phyloP scores from a whole-genome alignment of 352 stramenopile species.

The Phytophthora brassicae region DNA sequence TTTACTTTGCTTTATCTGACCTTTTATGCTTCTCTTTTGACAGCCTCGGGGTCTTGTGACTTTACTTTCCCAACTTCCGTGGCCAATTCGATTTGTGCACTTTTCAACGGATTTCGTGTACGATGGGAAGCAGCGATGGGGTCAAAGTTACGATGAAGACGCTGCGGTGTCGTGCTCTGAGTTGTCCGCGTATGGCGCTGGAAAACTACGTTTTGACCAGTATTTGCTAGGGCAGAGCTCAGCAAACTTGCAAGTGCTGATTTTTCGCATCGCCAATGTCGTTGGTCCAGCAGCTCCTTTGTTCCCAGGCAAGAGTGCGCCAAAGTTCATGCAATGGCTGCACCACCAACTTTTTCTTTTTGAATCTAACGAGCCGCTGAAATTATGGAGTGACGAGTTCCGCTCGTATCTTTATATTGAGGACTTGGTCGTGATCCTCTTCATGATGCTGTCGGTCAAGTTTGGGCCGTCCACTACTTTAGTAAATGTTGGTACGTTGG shows the following conservation, averaged over 20 bases:
- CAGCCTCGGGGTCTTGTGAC: conserved; percentile 41
- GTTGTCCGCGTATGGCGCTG: conserved; percentile 46
- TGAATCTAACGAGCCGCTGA: conserved; percentile 21
- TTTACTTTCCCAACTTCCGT: conserved; percentile 30
- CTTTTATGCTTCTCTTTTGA: background rate
- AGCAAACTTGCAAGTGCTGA: conserved; percentile 17
- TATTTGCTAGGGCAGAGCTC: conserved; percentile 25
- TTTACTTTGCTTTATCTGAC: no score
- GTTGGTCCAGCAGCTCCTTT: conserved; percentile 45
- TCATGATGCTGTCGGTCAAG: conserved; percentile 24
- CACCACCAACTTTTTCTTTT: conserved; percentile 40
- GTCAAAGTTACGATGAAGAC: conserved; percentile 45
- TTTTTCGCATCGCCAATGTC: conserved; percentile 70
- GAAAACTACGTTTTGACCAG: conserved; percentile 58
- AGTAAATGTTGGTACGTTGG: conserved; percentile 53
- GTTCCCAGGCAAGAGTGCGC: conserved; percentile 32
- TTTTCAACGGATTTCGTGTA: conserved; percentile 81
- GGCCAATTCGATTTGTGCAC: conserved; percentile 45
- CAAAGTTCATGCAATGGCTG: conserved; percentile 76
- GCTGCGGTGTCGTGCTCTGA: conserved; percentile 9
- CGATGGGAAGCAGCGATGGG: conserved; percentile 27
- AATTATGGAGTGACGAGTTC: conserved; percentile 65
- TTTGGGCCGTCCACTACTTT: conserved; percentile 5
- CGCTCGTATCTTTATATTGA: conserved; percentile 61
- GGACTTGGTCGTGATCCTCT: conserved; percentile 47